Evolutionary conservation across 2,329 filamentous ascomycete species (phyloP), one percentile per base, ranked within the genome.

Genomic region (Fusarium sterilihyphosum): DNA sequence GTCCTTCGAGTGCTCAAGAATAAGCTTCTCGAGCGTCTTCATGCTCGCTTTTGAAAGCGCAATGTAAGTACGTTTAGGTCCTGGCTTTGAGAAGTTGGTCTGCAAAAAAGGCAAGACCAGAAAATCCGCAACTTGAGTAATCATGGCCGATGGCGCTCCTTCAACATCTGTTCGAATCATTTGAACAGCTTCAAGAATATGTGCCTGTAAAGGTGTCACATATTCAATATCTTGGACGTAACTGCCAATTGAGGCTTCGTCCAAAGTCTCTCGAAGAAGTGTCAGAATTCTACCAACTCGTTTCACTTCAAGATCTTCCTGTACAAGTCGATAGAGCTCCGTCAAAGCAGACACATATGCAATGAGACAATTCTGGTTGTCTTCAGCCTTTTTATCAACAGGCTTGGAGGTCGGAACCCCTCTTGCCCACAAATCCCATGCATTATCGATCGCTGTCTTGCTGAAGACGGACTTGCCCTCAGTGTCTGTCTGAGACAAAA

Each of bases 21-120:
- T 85, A 6, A 94, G 83, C 1, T 83, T 84, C 72, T 93, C 87
- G 5, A 97, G 82, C 52, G 94, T 88, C 5, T 87, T 85, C 88
- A 98, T 96, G 67, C 92, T 91, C 26, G 90, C 90, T 81, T 96
- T 97, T 3, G 95, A 94, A 79, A 98, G 89, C 40, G 96, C 96
- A 63, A 99, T 91, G 79, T 95, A 98, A 0, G 94, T 97, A 12
- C 94, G 93, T 65, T 90, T 90, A 58, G 84, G 79, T 3, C 78
- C 74, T 18, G 84, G 82, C 18, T 76, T 75, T 73, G 83, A 63
- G 70, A 82, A 29, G 69, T 78, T 62, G 65, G 84, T 78, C 65
- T 82, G 80, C 1, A 85, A 82, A 75, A 94, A 95, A 3, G 94
- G 92, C 40, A 97, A 85, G 6, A 90, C 88, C 14, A 91, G 88